Evolutionary conservation across 2,329 filamentous ascomycete genomes (phyloP).

Genomic region (Exserohilum turcica): DNA sequence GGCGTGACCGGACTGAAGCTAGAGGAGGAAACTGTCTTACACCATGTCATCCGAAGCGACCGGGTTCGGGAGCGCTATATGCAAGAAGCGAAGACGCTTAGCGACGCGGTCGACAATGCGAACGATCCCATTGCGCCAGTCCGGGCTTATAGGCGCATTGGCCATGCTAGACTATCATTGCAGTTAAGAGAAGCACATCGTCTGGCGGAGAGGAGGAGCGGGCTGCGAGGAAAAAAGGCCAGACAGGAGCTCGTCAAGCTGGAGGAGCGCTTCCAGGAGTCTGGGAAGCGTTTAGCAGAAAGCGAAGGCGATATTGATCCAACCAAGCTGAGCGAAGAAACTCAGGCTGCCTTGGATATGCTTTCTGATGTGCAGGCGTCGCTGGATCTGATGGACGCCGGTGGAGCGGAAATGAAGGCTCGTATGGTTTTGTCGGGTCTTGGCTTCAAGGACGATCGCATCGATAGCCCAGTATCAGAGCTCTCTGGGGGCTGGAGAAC

Average conservation of each 20-base stretch:
- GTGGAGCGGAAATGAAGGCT: slow-evolving; percentile 68
- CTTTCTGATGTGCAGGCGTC: slow-evolving; percentile 71
- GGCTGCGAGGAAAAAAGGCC: slow-evolving; percentile 73
- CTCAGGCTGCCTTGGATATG: slow-evolving; percentile 70
- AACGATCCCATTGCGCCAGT: slow-evolving; percentile 64
- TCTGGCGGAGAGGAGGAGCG: slow-evolving; percentile 74
- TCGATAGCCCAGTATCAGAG: slow-evolving; percentile 64
- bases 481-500: slow-evolving; percentile 70
- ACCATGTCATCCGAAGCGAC: slow-evolving; percentile 67
- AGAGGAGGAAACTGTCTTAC: slow-evolving; percentile 59
- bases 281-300: slow-evolving; percentile 57
- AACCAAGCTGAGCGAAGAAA: slow-evolving; percentile 66
- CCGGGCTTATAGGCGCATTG: slow-evolving; percentile 64
- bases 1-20: slow-evolving; percentile 36
- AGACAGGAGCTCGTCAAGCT: slow-evolving; percentile 73
- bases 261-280: slow-evolving; percentile 69
- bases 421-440: slow-evolving; percentile 67
- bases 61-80: slow-evolving; percentile 60
- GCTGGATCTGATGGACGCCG: slow-evolving; percentile 65
- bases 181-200: slow-evolving; percentile 73
- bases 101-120: slow-evolving; percentile 62
- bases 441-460: slow-evolving; percentile 69
- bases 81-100: slow-evolving; percentile 66
- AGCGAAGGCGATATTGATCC: slow-evolving; percentile 62
- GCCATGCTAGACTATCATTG: slow-evolving; percentile 65